Conservation (phyloP, 768 basidiomycete species). For the Termitomyces eurrhizus region DNA sequence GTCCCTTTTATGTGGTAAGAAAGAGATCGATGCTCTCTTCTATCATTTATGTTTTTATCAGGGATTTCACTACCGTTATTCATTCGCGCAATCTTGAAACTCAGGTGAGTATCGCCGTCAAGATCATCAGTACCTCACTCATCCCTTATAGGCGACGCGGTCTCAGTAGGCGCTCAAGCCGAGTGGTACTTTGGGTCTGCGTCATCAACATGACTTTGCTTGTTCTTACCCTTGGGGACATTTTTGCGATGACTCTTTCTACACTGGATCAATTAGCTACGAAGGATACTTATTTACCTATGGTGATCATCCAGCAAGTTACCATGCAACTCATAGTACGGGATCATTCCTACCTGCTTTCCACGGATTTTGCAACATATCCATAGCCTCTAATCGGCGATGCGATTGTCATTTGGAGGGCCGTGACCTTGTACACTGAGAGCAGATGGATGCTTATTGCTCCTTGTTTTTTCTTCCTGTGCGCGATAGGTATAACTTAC, state of each 20-base stretch:
- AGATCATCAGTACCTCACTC: not conserved
- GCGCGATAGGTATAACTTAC: not conserved
- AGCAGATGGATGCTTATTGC: not conserved
- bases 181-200: not conserved
- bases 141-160: not conserved
- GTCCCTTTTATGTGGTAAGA: not conserved
- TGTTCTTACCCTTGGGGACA: not conserved
- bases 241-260: not conserved
- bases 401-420: conserved; percentile 1
- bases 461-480: not conserved
- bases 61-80: not conserved
- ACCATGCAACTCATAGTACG: not conserved
- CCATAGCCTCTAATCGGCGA: not conserved
- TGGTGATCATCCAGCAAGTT: not conserved
- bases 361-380: not conserved
- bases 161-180: not conserved
- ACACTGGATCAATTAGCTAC: too few relatives aligned
- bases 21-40: not conserved
- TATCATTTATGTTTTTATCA: not conserved
- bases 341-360: not conserved
- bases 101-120: not conserved
- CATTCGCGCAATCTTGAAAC: not conserved
- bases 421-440: not conserved
- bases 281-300: too few relatives aligned
- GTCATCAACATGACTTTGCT: not conserved